A percentile compares a stretch with the other conserved stretches of the same genome.
These are phyloP conservation scores for Phoma sp. DNA, from an alignment of 2,329 filamentous ascomycete species.

Conservation along the genomic window DNA sequence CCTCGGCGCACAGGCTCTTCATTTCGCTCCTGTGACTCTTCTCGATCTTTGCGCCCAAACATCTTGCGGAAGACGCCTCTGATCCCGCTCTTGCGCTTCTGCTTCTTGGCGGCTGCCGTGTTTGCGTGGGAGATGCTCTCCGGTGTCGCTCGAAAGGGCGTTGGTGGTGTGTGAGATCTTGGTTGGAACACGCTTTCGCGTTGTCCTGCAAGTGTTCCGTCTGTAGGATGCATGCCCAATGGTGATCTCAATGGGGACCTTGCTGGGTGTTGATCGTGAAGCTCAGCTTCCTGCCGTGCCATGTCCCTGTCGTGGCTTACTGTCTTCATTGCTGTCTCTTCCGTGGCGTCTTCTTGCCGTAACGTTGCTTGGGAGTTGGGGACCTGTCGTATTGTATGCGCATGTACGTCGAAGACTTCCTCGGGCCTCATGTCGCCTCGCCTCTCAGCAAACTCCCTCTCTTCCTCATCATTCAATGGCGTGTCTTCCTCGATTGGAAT, in stretches of 20 bases:
- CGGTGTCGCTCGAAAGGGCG: conserved; percentile 37
- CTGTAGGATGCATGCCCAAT: conserved; percentile 32
- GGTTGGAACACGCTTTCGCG: conserved; percentile 35
- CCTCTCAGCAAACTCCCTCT: conserved; percentile 39
- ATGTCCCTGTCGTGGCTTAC: conserved; percentile 10
- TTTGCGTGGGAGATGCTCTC: conserved; percentile 30
- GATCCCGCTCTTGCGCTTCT: conserved; percentile 46
- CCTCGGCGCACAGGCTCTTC: conserved; percentile 28
- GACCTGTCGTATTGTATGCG: conserved; percentile 18
- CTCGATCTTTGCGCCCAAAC: conserved; percentile 44
- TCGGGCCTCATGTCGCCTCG: conserved; percentile 20
- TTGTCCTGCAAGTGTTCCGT: conserved; percentile 23
- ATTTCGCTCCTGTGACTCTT: conserved; percentile 31
- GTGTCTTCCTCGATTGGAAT: conserved; percentile 48
- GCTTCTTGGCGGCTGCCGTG: conserved; percentile 34
- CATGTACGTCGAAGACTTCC: conserved; percentile 23
- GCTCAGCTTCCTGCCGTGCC: conserved; percentile 16
- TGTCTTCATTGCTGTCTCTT: conserved; percentile 15
- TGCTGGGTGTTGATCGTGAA: conserved; percentile 25
- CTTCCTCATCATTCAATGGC: conserved; percentile 44
- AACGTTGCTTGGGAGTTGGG: conserved; percentile 10
- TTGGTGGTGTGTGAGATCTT: conserved; percentile 32
- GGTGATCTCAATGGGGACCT: conserved; percentile 22
- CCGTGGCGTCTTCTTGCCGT: conserved; percentile 14
- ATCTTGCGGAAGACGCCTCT: conserved; percentile 48